phyloP scores from a whole-genome alignment of 805 yeast genomes.

The Isabelozyma heimii region DNA sequence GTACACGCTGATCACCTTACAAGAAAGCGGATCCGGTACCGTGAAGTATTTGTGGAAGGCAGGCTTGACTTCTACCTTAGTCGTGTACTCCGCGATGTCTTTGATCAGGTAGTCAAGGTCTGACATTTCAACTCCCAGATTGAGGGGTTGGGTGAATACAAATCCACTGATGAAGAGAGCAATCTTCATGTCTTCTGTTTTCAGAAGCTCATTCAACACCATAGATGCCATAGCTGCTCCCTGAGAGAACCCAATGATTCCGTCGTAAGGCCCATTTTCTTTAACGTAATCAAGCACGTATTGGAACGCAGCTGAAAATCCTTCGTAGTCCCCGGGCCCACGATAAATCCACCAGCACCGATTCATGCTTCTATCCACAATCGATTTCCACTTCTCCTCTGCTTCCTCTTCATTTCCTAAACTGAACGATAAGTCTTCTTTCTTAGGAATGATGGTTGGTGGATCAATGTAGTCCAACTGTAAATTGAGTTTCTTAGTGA shows the following conservation, averaged over 20 bases:
- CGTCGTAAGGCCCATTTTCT: conserved; percentile 40
- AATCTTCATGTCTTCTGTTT: conserved; percentile 22
- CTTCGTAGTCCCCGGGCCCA: conserved; percentile 16
- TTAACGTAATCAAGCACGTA: conserved; percentile 24
- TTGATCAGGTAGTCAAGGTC: conserved; percentile 15
- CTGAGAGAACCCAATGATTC: conserved; percentile 42
- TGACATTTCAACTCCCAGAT: conserved; percentile 9
- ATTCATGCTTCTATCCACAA: conserved; percentile 25
- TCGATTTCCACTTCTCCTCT: conserved; percentile 25
- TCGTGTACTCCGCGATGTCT: conserved; percentile 19
- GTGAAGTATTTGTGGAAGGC: conserved; percentile 17
- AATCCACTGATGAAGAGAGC: conserved; percentile 34
- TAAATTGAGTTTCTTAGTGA: conserved; percentile 22
- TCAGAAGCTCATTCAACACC: conserved; percentile 22
- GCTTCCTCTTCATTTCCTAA: conserved; percentile 25
- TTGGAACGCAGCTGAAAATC: conserved; percentile 25
- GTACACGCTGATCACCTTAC: conserved; percentile 24
- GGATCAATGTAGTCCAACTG: conserved; percentile 36
- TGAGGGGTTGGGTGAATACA: conserved; percentile 26
- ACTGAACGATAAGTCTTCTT: conserved; percentile 27
- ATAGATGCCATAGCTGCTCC: conserved; percentile 40
- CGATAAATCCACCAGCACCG: conserved; percentile 37
- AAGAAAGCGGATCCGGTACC: conserved; percentile 12
- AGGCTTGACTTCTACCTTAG: conserved; percentile 15
- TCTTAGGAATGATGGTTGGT: conserved; percentile 18